These are phyloP conservation scores for Comarum palustre DNA, from an alignment of 306 rosid genomes.

Conservation along the genomic window DNA sequence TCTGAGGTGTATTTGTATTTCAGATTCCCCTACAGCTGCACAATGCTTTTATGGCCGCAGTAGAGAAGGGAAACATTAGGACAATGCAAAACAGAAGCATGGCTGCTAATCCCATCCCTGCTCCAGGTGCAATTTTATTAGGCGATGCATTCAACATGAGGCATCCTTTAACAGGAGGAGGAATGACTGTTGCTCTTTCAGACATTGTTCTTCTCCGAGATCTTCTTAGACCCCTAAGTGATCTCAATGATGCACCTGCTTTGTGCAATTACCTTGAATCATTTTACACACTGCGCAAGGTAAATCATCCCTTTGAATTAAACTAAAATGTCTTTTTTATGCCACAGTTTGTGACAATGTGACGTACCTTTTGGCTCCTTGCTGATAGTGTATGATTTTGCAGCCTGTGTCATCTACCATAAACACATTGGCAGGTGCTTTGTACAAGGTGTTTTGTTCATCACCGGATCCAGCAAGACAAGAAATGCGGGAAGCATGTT, in stretches of 20 bases:
- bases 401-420: slow-evolving; percentile 4
- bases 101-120: background rate
- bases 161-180: slow-evolving; percentile 9
- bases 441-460: background rate
- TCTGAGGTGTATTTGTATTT: background rate
- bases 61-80: background rate
- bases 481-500: background rate
- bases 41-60: background rate
- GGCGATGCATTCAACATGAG: slow-evolving; percentile 1
- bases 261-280: background rate
- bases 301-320: background rate
- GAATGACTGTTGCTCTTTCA: background rate
- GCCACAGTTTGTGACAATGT: background rate
- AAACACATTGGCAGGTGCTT: slow-evolving; percentile 3
- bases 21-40: background rate
- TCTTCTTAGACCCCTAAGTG: background rate
- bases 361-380: background rate
- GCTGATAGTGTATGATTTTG: background rate
- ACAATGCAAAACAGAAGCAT: slow-evolving; percentile 3
- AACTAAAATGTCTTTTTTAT: background rate
- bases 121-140: slow-evolving; percentile 1
- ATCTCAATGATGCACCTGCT: slow-evolving; percentile 4
- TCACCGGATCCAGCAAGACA: background rate
- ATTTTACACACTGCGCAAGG: slow-evolving; percentile 1
- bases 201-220: background rate